Evolutionary conservation across 495 filamentous ascomycete genomes (phyloP).

Genomic region (Sphaerosporella brunnea): DNA sequence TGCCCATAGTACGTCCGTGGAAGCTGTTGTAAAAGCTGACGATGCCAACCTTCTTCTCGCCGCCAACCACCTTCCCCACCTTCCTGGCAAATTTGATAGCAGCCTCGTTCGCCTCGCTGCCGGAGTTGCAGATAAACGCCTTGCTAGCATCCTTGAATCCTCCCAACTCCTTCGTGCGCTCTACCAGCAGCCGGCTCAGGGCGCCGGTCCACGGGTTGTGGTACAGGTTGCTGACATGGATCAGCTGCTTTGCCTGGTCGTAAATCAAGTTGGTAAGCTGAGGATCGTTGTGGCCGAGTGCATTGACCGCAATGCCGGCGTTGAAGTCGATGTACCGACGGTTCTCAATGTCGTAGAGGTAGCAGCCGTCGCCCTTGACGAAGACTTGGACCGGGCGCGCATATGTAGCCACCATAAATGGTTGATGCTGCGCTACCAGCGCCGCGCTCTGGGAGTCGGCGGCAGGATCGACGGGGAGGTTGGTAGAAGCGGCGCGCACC

Average conservation of each 20-base stretch:
- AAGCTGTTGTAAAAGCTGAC: conserved; percentile 82
- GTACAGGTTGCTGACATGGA: conserved; percentile 90
- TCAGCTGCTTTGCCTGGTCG: conserved; percentile 64
- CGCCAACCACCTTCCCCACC: conserved; percentile 49
- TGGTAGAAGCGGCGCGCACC: conserved; percentile 1
- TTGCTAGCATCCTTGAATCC: conserved; percentile 64
- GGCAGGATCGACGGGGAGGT: conserved; percentile 46
- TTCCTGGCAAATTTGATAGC: conserved; percentile 94
- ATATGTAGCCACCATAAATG: conserved; percentile 91
- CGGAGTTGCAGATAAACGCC: conserved; percentile 88
- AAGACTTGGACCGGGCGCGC: conserved; percentile 81
- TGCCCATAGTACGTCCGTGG: conserved; percentile 92
- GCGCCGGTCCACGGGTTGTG: conserved; percentile 85
- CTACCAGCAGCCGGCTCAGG: conserved; percentile 68
- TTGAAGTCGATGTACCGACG: conserved; percentile 84
- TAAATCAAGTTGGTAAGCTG: conserved; percentile 45
- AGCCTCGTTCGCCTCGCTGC: conserved; percentile 89
- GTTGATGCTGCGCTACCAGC: conserved; percentile 51
- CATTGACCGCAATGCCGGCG: conserved; percentile 87
- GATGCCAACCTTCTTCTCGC: conserved; percentile 60
- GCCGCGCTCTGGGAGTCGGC: conserved; percentile 57
- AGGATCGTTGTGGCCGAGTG: conserved; percentile 72
- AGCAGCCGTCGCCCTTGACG: conserved; percentile 65
- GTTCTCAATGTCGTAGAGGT: conserved; percentile 80
- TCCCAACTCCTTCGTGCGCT: conserved; percentile 53